Base-by-base conservation (phyloP, 768 basidiomycete genomes). In the Suillus spraguei region DNA sequence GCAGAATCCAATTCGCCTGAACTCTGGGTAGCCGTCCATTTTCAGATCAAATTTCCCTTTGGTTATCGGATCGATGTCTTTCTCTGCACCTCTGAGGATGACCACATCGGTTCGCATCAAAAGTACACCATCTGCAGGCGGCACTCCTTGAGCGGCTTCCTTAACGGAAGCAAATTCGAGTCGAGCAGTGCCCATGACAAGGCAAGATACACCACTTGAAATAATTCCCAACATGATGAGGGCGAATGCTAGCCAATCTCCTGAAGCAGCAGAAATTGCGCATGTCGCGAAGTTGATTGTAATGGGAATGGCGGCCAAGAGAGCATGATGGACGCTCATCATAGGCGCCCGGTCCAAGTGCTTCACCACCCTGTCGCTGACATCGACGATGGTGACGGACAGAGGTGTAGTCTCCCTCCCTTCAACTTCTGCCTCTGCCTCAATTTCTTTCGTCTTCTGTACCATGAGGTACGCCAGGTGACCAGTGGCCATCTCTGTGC, bases 181-280 rank as follows among this genome's bases (percentile, higher is more conserved):
- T n/a, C 56, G 47, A 42, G 74, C 76, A 7, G 74, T 72, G 14
- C 76, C 76, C 13, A 77, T 74, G 14, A 73, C 68, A 3, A 71
- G 53, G 46, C 72, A 72, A 6, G 78, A 66, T 16, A 72, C n/a
- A 0, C 78, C 78, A 36, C 63, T 77, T 56, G 72, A 70, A 33
- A 78, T 4, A 35, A 78, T 71, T 2, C 77, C 77, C 17, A 76
- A 64, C 0, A 75, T 59, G 59, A 78, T 77, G 70, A 77, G 72
- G 0, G 69, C 41, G 53, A 74, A 77, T 36, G 62, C 61, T 47
- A 52, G 72, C 77, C 77, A 78, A 54, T 78, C 77, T 17, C 22
- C 56, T 36, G 64, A 62, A n/a, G 71, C 0, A 2, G 71, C 77
- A 50, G 71, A 77, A 33, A 70, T 53, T 42, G 65, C 55, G 54